phyloP scores from a whole-genome alignment of 2,329 filamentous ascomycete genomes.

The Scedosporium apiospermum region DNA sequence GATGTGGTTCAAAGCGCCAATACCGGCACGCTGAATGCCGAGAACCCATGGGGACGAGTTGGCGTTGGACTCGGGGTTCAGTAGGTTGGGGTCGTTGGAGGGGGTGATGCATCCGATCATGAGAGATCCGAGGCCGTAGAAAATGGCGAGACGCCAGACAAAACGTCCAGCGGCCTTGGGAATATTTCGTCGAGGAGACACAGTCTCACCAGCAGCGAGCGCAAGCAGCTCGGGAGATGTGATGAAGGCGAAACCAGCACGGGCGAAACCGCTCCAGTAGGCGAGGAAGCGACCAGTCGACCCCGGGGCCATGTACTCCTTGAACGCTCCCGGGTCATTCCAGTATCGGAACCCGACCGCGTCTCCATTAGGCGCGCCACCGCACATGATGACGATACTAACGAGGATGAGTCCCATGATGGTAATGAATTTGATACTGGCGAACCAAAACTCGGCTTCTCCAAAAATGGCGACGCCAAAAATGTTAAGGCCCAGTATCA shows the following conservation, averaged over 20 bases:
- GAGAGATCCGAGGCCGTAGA: constrained; percentile 54
- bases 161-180: constrained; percentile 55
- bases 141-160: constrained; percentile 51
- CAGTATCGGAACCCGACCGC: constrained; percentile 31
- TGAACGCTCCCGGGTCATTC: constrained; percentile 32
- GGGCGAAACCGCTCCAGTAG: constrained; percentile 47
- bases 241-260: constrained; percentile 53
- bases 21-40: constrained; percentile 57
- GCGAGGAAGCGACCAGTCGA: constrained; percentile 45
- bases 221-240: constrained; percentile 54
- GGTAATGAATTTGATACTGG: constrained; percentile 49
- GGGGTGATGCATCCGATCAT: constrained; percentile 54
- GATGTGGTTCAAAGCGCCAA: constrained; percentile 52
- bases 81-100: constrained; percentile 53
- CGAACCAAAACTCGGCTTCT: constrained; percentile 54
- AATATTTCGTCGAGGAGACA: constrained; percentile 55
- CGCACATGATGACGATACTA: constrained; percentile 45
- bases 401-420: constrained; percentile 49
- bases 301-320: constrained; percentile 35
- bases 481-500: constrained; percentile 46
- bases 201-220: constrained; percentile 55
- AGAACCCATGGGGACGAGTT: constrained; percentile 55
- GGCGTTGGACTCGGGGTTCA: constrained; percentile 47
- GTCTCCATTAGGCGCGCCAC: constrained; percentile 40
- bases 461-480: constrained; percentile 48